phyloP scores from a whole-genome alignment of 1,284 basidiomycete species.

The Testicularia cyperi region DNA sequence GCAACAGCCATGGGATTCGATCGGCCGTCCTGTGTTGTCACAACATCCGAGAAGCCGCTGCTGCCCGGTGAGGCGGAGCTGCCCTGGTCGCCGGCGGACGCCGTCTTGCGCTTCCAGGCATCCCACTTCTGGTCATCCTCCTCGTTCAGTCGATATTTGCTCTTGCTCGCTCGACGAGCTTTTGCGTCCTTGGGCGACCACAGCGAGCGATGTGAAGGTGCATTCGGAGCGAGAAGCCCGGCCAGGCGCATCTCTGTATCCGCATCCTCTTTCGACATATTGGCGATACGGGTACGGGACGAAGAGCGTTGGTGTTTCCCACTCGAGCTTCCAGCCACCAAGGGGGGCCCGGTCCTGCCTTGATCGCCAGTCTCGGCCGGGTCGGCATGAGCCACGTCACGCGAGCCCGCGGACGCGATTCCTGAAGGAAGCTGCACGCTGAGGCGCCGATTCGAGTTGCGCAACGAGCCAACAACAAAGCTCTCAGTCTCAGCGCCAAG shows the following conservation, averaged over 20 bases:
- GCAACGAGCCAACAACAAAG: slow-evolving; percentile 30
- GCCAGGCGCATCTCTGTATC: slow-evolving; percentile 38
- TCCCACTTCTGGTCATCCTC: slow-evolving; percentile 48
- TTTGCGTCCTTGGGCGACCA: slow-evolving; percentile 36
- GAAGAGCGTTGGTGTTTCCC: slow-evolving; percentile 25
- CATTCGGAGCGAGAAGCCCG: slow-evolving; percentile 51
- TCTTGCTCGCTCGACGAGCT: slow-evolving; percentile 28
- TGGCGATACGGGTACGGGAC: slow-evolving; percentile 35
- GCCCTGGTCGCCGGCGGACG: slow-evolving; percentile 7
- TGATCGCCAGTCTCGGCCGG: slow-evolving; percentile 8
- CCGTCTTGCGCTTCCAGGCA: slow-evolving; percentile 37
- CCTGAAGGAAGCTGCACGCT: slow-evolving; percentile 23
- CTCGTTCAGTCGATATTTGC: slow-evolving; percentile 40
- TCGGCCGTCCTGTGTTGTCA: too few species aligned
- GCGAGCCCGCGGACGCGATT: slow-evolving; percentile 1
- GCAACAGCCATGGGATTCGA: slow-evolving; percentile 39
- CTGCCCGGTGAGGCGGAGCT: too few species aligned
- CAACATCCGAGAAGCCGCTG: too few species aligned
- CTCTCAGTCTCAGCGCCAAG: slow-evolving; percentile 13
- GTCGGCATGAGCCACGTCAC: too few species aligned
- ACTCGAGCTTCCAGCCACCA: slow-evolving; percentile 1
- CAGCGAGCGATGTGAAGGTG: slow-evolving; percentile 49
- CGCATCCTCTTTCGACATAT: slow-evolving; percentile 36
- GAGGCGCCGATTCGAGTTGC: slow-evolving; percentile 28
- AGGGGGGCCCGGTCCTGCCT: background rate